Base-by-base conservation (phyloP, 495 filamentous ascomycete species). In the Tuber melanosporum region DNA sequence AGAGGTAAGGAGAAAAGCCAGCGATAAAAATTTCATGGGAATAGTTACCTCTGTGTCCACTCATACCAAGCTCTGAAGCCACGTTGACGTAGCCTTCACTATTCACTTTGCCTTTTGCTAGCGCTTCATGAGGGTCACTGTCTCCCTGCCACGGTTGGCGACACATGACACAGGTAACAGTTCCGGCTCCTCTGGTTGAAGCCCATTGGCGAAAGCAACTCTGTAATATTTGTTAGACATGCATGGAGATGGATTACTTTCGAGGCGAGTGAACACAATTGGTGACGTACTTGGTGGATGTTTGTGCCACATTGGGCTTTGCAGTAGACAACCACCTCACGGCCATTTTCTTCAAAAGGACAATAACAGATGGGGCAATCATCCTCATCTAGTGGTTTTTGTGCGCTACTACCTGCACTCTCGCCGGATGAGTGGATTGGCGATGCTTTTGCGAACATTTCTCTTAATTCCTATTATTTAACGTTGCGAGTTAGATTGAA, bases 331-430 rank as follows among this genome's bases (percentile, higher is more conserved):
- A 89, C 88, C 2, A 86, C 84, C 73, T 91, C 88, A n/a, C 85
- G 85, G 8, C 86, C 84, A 22, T 86, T 80, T 17, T 36, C 26
- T 42, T 88, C 85, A 75, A 92, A 90, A 57, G 90, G 88, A 78
- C 86, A 88, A 83, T 88, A 91, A 84, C 91, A 92, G 79, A 92
- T 91, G 3, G 90, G 89, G 77, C 91, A 92, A 76, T 91, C 89
- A 57, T 89, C 91, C 47, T 91, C 89, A 14, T 42, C 87, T 69
- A 62, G 86, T 74, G 46, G 87, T 85, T 73, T 82, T 79, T 52
- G 84, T 62, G 73, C 84, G 82, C 69, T 83, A 26, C 82, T 80
- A 10, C 78, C 73, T 14, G 84, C 77, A 70, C 82, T 81, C 12
- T 83, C 78, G 22, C 84, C 82, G 36, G 71, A 71, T 12, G 76